These are phyloP conservation scores for Fonsecaea erecta DNA, from an alignment of 2,329 filamentous ascomycete species.

Conservation along the genomic window DNA sequence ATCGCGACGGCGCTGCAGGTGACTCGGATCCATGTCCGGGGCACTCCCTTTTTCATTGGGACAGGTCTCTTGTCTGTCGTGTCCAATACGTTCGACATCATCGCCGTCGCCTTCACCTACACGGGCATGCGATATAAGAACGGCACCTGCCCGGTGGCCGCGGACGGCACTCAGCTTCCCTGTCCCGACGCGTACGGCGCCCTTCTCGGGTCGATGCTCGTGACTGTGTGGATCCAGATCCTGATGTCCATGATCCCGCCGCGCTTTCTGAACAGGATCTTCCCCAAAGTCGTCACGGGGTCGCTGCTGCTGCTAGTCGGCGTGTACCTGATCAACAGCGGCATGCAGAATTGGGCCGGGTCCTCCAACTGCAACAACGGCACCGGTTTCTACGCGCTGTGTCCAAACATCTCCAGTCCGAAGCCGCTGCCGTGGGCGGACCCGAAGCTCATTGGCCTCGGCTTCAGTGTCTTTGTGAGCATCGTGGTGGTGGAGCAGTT, in stretches of 20 bases:
- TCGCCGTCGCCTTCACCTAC: conserved; percentile 74
- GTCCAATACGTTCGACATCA: conserved; percentile 74
- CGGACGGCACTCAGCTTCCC: conserved; percentile 68
- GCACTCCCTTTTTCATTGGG: conserved; percentile 75
- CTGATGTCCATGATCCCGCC: conserved; percentile 75
- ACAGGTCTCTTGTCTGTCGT: conserved; percentile 81
- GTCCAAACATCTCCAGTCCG: conserved; percentile 70
- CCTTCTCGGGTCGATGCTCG: conserved; percentile 69
- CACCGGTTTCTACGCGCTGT: conserved; percentile 68
- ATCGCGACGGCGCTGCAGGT: conserved; percentile 77
- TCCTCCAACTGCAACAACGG: conserved; percentile 52
- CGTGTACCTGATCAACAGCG: conserved; percentile 70
- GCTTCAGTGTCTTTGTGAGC: conserved; percentile 77
- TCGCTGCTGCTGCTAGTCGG: conserved; percentile 74
- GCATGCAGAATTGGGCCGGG: conserved; percentile 78
- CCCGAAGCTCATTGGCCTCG: conserved; percentile 76
- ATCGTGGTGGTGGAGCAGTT: conserved; percentile 83
- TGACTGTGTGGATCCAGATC: conserved; percentile 72
- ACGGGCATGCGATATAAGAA: conserved; percentile 74
- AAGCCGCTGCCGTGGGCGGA: conserved; percentile 77
- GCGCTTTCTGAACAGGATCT: conserved; percentile 69
- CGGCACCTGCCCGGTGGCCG: conserved; percentile 66
- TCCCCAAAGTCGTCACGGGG: conserved; percentile 78
- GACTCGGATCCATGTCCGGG: conserved; percentile 72
- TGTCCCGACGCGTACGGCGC: conserved; percentile 79